phyloP scores from a whole-genome alignment of 306 rosid genomes.

The Urtica urens region DNA sequence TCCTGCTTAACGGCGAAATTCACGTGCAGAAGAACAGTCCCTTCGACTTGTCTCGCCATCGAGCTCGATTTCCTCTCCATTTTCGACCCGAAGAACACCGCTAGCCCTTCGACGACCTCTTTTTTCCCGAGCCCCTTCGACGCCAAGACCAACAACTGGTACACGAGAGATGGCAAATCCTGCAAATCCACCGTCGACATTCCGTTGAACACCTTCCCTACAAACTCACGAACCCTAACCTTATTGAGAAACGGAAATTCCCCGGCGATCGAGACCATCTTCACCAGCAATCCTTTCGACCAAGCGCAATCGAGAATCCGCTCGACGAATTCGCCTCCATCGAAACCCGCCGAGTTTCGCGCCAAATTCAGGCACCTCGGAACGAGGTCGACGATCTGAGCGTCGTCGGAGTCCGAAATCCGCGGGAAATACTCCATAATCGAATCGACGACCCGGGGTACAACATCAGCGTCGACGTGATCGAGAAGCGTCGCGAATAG shows the following conservation, averaged over 20 bases:
- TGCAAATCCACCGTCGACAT: constrained; percentile 25
- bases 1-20: constrained; percentile 37
- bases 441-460: constrained; percentile 11
- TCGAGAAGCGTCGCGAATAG: constrained; percentile 18
- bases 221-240: constrained; percentile 19
- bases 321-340: constrained; percentile 13
- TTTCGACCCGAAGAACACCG: constrained; percentile 27
- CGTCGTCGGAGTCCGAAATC: constrained; percentile 14
- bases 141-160: constrained; percentile 28
- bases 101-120: constrained; percentile 30
- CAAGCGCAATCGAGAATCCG: constrained; percentile 17
- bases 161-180: constrained; percentile 34
- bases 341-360: neutral
- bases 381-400: constrained; percentile 30
- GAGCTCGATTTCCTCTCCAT: constrained; percentile 19
- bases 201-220: constrained; percentile 22
- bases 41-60: constrained; percentile 31
- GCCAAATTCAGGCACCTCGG: constrained; percentile 19
- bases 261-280: constrained; percentile 26
- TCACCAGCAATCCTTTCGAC: constrained; percentile 27
- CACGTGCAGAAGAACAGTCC: constrained; percentile 30
- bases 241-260: constrained; percentile 22
- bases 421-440: constrained; percentile 17
- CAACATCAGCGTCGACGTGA: constrained; percentile 1
- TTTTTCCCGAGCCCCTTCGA: constrained; percentile 30